Base-by-base conservation (phyloP, 345 rosid genomes). In the Erysimum cheiranthoides region DNA sequence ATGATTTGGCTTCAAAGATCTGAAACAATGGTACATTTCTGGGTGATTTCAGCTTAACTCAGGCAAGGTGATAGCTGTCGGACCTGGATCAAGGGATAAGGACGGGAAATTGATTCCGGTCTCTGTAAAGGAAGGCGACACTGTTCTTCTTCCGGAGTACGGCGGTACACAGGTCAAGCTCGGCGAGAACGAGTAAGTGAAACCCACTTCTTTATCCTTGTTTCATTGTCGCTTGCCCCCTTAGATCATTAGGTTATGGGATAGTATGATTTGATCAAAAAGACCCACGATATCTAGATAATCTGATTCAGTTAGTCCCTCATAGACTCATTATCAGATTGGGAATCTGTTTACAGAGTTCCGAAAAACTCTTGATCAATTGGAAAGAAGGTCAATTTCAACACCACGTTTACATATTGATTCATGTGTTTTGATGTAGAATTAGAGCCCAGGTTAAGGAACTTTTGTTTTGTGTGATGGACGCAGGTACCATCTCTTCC, bases 111-210 rank as follows among this genome's bases (percentile, higher is more conserved):
- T 78, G n/a, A 78, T 90, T 39, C 86, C 91, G 13, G 82, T 89
- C 9, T 71, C 86, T 1, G 85, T 93, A 0, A 93, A 90, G 83
- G 96, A 93, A 85, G 97, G 97, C 6, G 98, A 93, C 72, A 84
- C 88, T 8, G 98, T 90, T 59, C 98, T 93, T 53, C 78, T 93
- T 77, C 97, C 98, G 2, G 95, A 88, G 49, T 90, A 83, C 73
- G 95, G 93, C 0, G 98, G 98, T 27, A 84, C 91, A 3, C 83
- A 84, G 42, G 87, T 93, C 67, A 93, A 89, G 85, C 96, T 90
- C 40, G 93, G 84, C 13, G 96, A 93, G 14, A 87, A 89, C 61
- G 95, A 90, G 90, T 93, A 85, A 0, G 93, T 74, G 0, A 6
- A 70, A 32, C 28, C 13, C 2, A 2, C 0, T 36, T 40, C 7